Conservation (phyloP, 768 basidiomycete genomes). For the Pluteus cervinus region DNA sequence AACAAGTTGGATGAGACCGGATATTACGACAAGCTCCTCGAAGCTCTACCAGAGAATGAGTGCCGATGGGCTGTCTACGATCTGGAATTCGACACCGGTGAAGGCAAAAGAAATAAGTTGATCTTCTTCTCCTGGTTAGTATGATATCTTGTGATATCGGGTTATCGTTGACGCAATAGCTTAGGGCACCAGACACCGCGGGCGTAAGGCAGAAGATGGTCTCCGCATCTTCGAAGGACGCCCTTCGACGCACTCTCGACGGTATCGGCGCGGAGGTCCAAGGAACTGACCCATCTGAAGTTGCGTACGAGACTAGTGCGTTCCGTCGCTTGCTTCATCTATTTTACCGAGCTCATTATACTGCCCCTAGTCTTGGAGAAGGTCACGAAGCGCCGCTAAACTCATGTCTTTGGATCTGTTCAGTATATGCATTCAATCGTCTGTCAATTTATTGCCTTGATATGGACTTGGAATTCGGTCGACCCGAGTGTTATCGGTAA, state of each 20-base stretch:
- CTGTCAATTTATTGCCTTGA: too few species aligned
- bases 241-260: slow-evolving; percentile 62
- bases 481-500: too few species aligned
- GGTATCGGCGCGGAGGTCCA: slow-evolving; percentile 83
- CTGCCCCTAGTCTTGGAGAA: too few species aligned
- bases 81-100: slow-evolving; percentile 73
- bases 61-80: slow-evolving; percentile 94
- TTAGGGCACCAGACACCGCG: slow-evolving; percentile 82
- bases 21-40: slow-evolving; percentile 70
- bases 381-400: too few species aligned
- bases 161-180: slow-evolving; percentile 3
- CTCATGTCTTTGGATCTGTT: too few species aligned
- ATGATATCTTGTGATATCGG: neutral
- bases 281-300: slow-evolving; percentile 72
- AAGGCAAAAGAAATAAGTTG: slow-evolving; percentile 82
- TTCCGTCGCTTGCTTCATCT: slow-evolving; percentile 6
- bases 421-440: too few species aligned
- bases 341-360: neutral
- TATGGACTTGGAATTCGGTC: too few species aligned
- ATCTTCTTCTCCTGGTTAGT: slow-evolving; percentile 82
- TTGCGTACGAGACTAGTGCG: slow-evolving; percentile 66
- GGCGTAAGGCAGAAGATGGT: slow-evolving; percentile 93
- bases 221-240: slow-evolving; percentile 82
- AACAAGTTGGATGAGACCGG: slow-evolving; percentile 48
- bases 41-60: slow-evolving; percentile 63